Conservation (phyloP, 2,329 filamentous ascomycete genomes). For the Tolypocladium pustulatum region DNA sequence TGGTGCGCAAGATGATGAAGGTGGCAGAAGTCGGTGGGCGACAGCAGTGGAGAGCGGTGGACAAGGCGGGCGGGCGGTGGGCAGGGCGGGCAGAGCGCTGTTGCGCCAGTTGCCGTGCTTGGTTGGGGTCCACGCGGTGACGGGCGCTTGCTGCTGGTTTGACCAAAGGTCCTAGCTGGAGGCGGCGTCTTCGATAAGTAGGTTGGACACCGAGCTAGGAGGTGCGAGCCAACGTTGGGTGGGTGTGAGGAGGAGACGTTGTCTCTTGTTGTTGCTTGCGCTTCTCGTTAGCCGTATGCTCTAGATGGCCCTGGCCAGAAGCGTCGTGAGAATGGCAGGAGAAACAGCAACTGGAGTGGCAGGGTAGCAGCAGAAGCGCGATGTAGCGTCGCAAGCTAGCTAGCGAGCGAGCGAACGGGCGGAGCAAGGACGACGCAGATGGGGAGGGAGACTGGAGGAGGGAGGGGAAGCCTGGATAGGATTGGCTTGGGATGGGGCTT, state of each 20-base stretch:
- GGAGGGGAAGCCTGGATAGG: neutral
- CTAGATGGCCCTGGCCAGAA: too few species aligned
- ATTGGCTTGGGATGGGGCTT: neutral
- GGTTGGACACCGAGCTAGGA: neutral
- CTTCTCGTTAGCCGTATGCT: neutral
- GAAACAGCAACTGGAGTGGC: neutral
- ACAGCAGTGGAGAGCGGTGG: neutral
- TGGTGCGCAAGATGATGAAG: slow-evolving; percentile 2
- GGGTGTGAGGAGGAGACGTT: neutral
- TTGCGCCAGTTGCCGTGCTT: neutral
- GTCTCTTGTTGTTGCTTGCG: neutral
- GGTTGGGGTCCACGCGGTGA: slow-evolving; percentile 9
- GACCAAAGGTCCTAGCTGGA: neutral
- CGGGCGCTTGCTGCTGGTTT: neutral
- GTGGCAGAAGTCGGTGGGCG: neutral
- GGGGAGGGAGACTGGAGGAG: neutral
- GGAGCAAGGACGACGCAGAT: neutral
- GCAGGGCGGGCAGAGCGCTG: too few species aligned
- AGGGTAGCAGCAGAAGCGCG: neutral
- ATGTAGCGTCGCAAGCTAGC: neutral
- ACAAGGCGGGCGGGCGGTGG: neutral
- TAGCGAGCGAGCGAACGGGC: neutral
- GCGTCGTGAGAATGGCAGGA: neutral
- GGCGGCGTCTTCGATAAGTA: neutral
- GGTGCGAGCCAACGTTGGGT: neutral